phyloP scores from a whole-genome alignment of 2,329 filamentous ascomycete genomes.

The Dactylellina drechsleri region DNA sequence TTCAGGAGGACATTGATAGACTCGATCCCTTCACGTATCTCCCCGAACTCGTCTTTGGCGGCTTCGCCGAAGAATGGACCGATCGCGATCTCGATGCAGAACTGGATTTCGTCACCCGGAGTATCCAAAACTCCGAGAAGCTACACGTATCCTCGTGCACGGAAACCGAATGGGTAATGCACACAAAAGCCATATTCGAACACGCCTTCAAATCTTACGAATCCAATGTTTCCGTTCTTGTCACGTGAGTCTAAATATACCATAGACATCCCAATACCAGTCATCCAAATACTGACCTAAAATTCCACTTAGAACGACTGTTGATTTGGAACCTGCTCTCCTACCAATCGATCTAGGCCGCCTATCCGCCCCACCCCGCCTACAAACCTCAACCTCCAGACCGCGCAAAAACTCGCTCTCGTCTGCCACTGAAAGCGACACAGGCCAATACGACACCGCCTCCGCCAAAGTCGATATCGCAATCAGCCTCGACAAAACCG shows the following conservation, averaged over 20 bases:
- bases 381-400: slow-evolving; percentile 46
- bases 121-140: slow-evolving; percentile 50
- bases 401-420: slow-evolving; percentile 49
- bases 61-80: slow-evolving; percentile 50
- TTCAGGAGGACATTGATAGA: slow-evolving; percentile 49
- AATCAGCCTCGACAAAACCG: slow-evolving; percentile 48
- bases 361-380: slow-evolving; percentile 45
- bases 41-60: slow-evolving; percentile 51
- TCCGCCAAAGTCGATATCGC: slow-evolving; percentile 50
- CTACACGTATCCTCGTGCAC: slow-evolving; percentile 47
- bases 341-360: slow-evolving; percentile 51
- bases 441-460: slow-evolving; percentile 47
- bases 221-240: slow-evolving; percentile 41
- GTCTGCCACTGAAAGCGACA: slow-evolving; percentile 47
- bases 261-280: background rate
- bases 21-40: slow-evolving; percentile 52
- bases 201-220: slow-evolving; percentile 50
- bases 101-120: slow-evolving; percentile 47
- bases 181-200: slow-evolving; percentile 43
- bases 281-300: background rate
- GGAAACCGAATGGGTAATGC: slow-evolving; percentile 53
- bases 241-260: slow-evolving; percentile 31
- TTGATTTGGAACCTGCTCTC: slow-evolving; percentile 47
- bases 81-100: slow-evolving; percentile 45
- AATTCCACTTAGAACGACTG: slow-evolving; percentile 23